Percentiles rank a stretch among this genome's conserved stretches.
phyloP scores from a whole-genome alignment of 2,329 filamentous ascomycete species.

The Laburnicola sp. region DNA sequence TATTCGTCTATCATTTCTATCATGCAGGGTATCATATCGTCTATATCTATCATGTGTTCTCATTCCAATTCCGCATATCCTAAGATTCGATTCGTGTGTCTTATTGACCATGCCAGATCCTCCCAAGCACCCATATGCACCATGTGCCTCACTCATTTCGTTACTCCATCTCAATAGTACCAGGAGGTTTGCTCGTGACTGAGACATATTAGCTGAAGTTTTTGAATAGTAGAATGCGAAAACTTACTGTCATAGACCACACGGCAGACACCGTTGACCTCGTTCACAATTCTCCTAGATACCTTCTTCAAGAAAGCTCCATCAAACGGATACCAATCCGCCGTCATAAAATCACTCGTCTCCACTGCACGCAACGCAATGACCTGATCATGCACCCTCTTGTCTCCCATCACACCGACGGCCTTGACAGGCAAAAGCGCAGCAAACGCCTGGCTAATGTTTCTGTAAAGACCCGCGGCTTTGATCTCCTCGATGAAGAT shows the following conservation, averaged over 20 bases:
- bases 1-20: constrained; percentile 18
- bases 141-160: neutral
- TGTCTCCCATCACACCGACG: constrained; percentile 71
- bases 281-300: constrained; percentile 70
- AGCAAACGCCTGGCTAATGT: constrained; percentile 72
- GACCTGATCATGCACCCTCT: constrained; percentile 66
- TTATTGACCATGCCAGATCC: neutral
- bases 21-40: constrained; percentile 23
- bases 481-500: constrained; percentile 79
- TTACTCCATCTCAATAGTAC: constrained; percentile 76
- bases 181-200: constrained; percentile 68
- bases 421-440: constrained; percentile 67
- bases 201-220: constrained; percentile 24
- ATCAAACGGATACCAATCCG: constrained; percentile 68
- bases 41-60: constrained; percentile 20
- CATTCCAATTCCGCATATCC: constrained; percentile 3
- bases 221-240: constrained; percentile 4
- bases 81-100: neutral
- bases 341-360: constrained; percentile 74
- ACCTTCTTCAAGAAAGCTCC: constrained; percentile 68
- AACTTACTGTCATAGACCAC: constrained; percentile 70
- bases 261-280: constrained; percentile 71
- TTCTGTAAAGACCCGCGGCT: constrained; percentile 70
- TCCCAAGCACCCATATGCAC: neutral
- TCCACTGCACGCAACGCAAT: constrained; percentile 65